Percentiles rank a stretch among this genome's conserved stretches.
Conservation (phyloP, 2,329 filamentous ascomycete genomes). For the Aspergillus calidoustus region DNA sequence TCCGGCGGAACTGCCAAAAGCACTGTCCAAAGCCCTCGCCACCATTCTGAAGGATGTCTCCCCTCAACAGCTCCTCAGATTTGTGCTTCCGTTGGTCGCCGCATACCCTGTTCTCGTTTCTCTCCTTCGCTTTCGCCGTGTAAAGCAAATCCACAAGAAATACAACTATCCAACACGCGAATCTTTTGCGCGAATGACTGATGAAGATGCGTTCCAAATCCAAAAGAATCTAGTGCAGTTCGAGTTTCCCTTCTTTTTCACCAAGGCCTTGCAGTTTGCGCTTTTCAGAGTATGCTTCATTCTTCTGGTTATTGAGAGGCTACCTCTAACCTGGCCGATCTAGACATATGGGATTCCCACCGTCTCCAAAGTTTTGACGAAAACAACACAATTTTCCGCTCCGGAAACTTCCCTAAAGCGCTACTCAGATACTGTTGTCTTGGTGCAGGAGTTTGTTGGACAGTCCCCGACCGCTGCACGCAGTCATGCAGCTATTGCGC, state of each 20-base stretch:
- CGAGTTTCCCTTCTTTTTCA: slow-evolving; percentile 61
- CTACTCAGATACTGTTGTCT: slow-evolving; percentile 56
- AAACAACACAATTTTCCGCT: slow-evolving; percentile 55
- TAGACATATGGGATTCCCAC: slow-evolving; percentile 62
- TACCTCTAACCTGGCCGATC: slow-evolving; percentile 7
- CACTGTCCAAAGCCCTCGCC: background rate
- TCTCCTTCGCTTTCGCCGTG: slow-evolving; percentile 36
- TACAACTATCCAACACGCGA: slow-evolving; percentile 52
- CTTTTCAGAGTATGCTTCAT: slow-evolving; percentile 56
- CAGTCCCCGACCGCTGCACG: slow-evolving; percentile 51
- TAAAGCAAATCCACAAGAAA: slow-evolving; percentile 46
- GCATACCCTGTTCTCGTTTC: slow-evolving; percentile 35
- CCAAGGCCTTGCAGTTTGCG: slow-evolving; percentile 61
- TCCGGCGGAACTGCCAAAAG: background rate
- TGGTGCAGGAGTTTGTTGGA: slow-evolving; percentile 55
- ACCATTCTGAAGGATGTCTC: slow-evolving; percentile 5
- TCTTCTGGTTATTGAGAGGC: background rate
- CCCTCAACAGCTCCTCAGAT: slow-evolving; percentile 29
- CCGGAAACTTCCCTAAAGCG: slow-evolving; percentile 56
- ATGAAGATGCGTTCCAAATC: slow-evolving; percentile 58
- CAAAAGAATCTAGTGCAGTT: slow-evolving; percentile 50
- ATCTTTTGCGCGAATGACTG: slow-evolving; percentile 58
- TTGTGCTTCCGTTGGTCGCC: slow-evolving; percentile 26
- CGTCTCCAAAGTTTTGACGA: slow-evolving; percentile 55
- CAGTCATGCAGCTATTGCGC: slow-evolving; percentile 58